Evolutionary conservation across 2,329 filamentous ascomycete species (phyloP).

Genomic region (Diaporthe destruens): DNA sequence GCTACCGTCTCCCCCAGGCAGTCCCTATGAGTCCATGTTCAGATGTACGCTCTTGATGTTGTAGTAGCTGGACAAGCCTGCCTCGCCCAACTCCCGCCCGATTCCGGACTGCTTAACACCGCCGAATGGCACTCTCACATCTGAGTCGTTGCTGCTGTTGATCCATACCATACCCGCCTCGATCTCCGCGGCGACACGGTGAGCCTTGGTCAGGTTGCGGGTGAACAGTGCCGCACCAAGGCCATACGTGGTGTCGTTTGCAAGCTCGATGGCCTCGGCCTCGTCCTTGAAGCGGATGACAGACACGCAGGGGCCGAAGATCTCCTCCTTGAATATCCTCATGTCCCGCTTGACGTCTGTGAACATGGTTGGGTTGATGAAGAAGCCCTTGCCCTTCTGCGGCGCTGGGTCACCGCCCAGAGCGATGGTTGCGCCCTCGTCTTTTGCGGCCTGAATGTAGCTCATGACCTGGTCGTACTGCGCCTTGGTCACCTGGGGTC

Average conservation of each 20-base stretch:
- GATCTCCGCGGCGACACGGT: constrained; percentile 63
- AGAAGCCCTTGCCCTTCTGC: constrained; percentile 62
- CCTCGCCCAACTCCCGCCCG: constrained; percentile 54
- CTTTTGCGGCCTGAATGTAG: constrained; percentile 76
- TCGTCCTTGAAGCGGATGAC: constrained; percentile 52
- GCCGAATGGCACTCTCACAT: constrained; percentile 66
- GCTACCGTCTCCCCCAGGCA: not conserved
- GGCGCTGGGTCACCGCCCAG: constrained; percentile 69
- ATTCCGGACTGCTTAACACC: constrained; percentile 56
- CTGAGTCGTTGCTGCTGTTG: constrained; percentile 57
- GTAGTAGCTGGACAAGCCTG: constrained; percentile 52
- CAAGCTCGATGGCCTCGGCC: constrained; percentile 53
- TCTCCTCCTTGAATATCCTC: constrained; percentile 53
- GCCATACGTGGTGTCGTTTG: constrained; percentile 66
- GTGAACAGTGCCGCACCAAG: constrained; percentile 71
- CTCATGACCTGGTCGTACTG: constrained; percentile 76
- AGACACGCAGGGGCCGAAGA: constrained; percentile 53
- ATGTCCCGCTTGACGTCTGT: constrained; percentile 52
- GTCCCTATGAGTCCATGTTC: constrained; percentile 49
- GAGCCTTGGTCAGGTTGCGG: constrained; percentile 61
- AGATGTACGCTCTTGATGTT: constrained; percentile 54
- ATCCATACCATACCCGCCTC: constrained; percentile 68
- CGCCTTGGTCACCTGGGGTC: constrained; percentile 75
- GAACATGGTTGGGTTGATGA: constrained; percentile 52
- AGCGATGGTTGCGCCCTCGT: constrained; percentile 72